Evolutionary conservation across 345 rosid species (phyloP).

Genomic region (Noccaea bulbosa): DNA sequence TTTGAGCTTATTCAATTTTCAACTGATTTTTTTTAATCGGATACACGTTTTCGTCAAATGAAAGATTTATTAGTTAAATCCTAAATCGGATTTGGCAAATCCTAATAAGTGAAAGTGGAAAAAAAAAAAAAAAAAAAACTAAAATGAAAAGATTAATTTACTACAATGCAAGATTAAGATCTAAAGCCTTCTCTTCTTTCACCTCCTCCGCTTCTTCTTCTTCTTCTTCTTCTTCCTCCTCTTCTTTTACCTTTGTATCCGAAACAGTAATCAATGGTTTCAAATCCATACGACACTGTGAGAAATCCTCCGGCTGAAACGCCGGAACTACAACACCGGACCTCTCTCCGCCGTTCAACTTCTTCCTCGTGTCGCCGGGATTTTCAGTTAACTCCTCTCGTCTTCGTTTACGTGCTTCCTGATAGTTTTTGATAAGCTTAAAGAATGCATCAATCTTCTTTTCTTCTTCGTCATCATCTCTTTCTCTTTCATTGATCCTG

Average conservation of each 20-base stretch:
- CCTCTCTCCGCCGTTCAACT: slow-evolving; percentile 25
- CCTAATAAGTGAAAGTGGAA: slow-evolving; percentile 16
- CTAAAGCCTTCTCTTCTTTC: slow-evolving; percentile 35
- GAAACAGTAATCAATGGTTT: slow-evolving; percentile 29
- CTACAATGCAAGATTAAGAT: slow-evolving; percentile 44
- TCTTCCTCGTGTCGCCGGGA: slow-evolving; percentile 10
- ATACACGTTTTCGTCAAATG: background rate
- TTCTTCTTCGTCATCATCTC: slow-evolving; percentile 40
- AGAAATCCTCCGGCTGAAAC: slow-evolving; percentile 43
- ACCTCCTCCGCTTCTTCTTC: background rate
- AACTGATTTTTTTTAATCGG: background rate
- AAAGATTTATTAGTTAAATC: slow-evolving; percentile 9
- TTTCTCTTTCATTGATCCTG: background rate
- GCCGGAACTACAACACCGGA: slow-evolving; percentile 35
- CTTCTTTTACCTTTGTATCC: slow-evolving; percentile 27
- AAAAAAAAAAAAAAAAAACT: background rate
- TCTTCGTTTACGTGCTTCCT: slow-evolving; percentile 40
- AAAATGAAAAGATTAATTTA: background rate
- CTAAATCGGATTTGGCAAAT: background rate
- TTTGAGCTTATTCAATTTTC: background rate
- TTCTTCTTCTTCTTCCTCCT: slow-evolving; percentile 18
- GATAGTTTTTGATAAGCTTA: slow-evolving; percentile 38
- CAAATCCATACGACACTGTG: slow-evolving; percentile 14
- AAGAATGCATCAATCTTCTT: slow-evolving; percentile 44
- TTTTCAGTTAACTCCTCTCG: slow-evolving; percentile 24